Conservation (phyloP, 106 monocot species). For the Triglochin maritima region DNA sequence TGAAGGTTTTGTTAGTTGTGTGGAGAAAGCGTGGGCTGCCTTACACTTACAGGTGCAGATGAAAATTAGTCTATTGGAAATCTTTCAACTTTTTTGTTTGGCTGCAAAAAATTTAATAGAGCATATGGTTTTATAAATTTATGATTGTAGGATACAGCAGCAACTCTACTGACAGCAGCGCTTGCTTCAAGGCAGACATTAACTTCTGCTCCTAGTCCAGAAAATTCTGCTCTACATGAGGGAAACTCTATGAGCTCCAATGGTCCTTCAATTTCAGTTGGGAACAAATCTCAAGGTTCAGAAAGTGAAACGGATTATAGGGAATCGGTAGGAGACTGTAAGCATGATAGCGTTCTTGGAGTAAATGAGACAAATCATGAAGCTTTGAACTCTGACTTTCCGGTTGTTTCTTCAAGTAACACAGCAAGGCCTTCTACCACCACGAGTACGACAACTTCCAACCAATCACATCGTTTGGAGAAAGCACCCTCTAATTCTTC, state of each 20-base stretch:
- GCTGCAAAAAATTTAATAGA: not conserved
- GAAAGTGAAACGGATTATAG: constrained; percentile 2
- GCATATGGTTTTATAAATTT: not conserved
- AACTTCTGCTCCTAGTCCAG: constrained; percentile 14
- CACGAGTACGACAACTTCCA: constrained; percentile 28
- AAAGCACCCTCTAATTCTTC: too few relatives aligned
- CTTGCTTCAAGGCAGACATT: constrained; percentile 45
- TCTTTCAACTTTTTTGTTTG: not conserved
- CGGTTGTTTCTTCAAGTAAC: constrained; percentile 4
- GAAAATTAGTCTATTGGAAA: not conserved
- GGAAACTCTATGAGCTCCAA: constrained; percentile 19
- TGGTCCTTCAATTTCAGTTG: constrained; percentile 32
- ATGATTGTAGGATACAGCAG: constrained; percentile 46
- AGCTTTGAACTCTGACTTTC: constrained; percentile 13
- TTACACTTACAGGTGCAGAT: constrained; percentile 62
- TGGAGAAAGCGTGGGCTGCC: constrained; percentile 69
- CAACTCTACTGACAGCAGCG: constrained; percentile 51
- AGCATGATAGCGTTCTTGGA: not conserved
- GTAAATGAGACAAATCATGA: constrained; percentile 12
- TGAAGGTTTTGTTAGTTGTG: constrained; percentile 42
- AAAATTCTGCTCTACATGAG: constrained; percentile 8
- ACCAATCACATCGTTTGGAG: too few relatives aligned
- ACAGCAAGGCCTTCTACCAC: constrained; percentile 21
- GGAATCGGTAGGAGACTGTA: not conserved
- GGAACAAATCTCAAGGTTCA: constrained; percentile 5